Evolutionary conservation across 495 filamentous ascomycete species (phyloP), one percentile per base, ranked within the genome.

Genomic region (Staphylotrichum longicolle): DNA sequence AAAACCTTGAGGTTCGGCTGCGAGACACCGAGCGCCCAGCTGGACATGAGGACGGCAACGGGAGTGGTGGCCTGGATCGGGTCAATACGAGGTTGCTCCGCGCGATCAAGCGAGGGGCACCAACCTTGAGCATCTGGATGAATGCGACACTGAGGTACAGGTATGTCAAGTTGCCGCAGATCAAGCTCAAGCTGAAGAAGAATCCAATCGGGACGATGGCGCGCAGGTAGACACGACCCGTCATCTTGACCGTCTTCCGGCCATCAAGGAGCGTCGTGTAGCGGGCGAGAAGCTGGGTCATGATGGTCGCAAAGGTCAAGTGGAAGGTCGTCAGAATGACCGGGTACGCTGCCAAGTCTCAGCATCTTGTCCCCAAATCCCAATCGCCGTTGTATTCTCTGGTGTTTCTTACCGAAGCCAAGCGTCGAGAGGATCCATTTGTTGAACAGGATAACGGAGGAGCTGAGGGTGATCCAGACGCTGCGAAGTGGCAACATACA

Each of bases 381-480:
- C 32, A 5, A 30, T 30, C 39, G 45, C 15, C 57, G 44, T 15
- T 27, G 37, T 39, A 10, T 10, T 1, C 6, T 20, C 10, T 33
- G 33, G 35, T 20, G 52, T 40, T 49, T 77, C 90, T 86, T 83
- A 94, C 91, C 79, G 81, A 97, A 98, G 54, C 88, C 79, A 65
- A 85, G 82, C 34, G 85, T 89, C 68, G 90, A 86, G 57, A 98
- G 83, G 65, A 98, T 92, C 85, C 90, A 93, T 85, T 98, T 98
- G 87, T 98, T 98, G 88, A 96, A 98, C 47, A 98, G 78, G 68
- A 98, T 98, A 64, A 96, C 91, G 64, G 85, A 89, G 39, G 93
- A 96, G 72, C 91, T 96, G 68, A 96, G 77, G 58, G 85, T 74
- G 65, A 98, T 98, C 94, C 94, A 98, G 70, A 84, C 76, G 65